Percentiles rank a stretch among this genome's conserved stretches.
phyloP scores from a whole-genome alignment of 1,139 yeast genomes.

The Diutina rugosa region DNA sequence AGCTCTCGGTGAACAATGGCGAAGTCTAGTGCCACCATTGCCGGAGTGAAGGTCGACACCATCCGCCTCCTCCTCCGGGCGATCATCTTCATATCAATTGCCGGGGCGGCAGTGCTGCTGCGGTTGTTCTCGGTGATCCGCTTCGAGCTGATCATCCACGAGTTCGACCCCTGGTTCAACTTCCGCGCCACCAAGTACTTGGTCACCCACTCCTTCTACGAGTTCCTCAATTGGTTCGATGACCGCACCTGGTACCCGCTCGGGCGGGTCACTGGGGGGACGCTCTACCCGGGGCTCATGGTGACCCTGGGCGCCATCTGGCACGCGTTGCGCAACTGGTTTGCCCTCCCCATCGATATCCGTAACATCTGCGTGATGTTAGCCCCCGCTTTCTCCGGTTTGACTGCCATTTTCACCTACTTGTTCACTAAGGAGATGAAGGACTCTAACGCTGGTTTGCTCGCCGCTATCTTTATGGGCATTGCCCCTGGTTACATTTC shows the following conservation, averaged over 20 bases:
- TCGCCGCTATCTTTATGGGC: constrained; percentile 92
- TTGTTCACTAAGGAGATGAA: constrained; percentile 83
- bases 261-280: constrained; percentile 98
- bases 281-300: constrained; percentile 96
- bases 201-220: constrained; percentile 72
- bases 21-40: neutral
- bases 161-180: constrained; percentile 98
- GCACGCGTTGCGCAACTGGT: constrained; percentile 48
- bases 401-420: constrained; percentile 90
- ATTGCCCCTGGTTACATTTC: constrained; percentile 98
- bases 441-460: constrained; percentile 77
- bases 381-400: constrained; percentile 93
- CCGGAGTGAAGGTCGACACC: constrained; percentile 9
- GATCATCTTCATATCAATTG: constrained; percentile 55
- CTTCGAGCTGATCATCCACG: constrained; percentile 95
- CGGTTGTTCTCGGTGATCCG: constrained; percentile 71
- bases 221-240: constrained; percentile 96
- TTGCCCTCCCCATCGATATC: constrained; percentile 81
- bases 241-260: constrained; percentile 98
- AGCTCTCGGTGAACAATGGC: neutral
- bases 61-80: constrained; percentile 42
- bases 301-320: constrained; percentile 89
- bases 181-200: constrained; percentile 89
- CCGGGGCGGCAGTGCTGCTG: constrained; percentile 85
- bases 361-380: constrained; percentile 91